Evolutionary conservation across 441 rosid species (phyloP).

Genomic region (Erysimum cheiri): DNA sequence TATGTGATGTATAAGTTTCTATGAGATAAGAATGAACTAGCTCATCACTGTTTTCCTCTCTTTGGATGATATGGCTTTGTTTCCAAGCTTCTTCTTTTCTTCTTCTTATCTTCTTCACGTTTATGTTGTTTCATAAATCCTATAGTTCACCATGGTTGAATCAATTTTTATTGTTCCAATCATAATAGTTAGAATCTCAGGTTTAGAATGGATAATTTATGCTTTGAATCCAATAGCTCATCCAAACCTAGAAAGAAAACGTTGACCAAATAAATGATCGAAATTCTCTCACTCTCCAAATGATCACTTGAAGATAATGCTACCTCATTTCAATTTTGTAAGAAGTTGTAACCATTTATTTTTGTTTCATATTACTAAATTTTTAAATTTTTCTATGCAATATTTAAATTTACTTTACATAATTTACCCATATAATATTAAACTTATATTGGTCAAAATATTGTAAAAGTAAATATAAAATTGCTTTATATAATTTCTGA

Average conservation of each 20-base stretch:
- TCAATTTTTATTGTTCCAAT: too few relatives aligned
- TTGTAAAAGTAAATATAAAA: not conserved
- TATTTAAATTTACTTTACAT: not conserved
- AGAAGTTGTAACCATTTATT: not conserved
- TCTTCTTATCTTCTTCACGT: too few relatives aligned
- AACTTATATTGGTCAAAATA: not conserved
- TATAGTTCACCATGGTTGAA: too few relatives aligned
- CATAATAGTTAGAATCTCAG: too few relatives aligned
- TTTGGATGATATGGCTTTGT: too few relatives aligned
- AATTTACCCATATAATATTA: not conserved
- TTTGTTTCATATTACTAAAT: not conserved
- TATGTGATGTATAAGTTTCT: too few relatives aligned
- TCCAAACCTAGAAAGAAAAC: not conserved
- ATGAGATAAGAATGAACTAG: too few relatives aligned
- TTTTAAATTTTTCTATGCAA: not conserved
- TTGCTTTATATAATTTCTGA: not conserved
- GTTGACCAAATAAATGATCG: not conserved
- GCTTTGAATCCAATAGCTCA: not conserved
- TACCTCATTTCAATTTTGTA: not conserved
- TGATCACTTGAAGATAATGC: not conserved
- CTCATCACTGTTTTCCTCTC: too few relatives aligned
- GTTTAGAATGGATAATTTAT: not conserved
- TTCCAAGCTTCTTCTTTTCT: too few relatives aligned
- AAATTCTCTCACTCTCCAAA: not conserved
- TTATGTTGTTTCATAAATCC: too few relatives aligned